These are phyloP conservation scores for Hypomyces perniciosus DNA, from an alignment of 2,329 filamentous ascomycete species.

Conservation along the genomic window DNA sequence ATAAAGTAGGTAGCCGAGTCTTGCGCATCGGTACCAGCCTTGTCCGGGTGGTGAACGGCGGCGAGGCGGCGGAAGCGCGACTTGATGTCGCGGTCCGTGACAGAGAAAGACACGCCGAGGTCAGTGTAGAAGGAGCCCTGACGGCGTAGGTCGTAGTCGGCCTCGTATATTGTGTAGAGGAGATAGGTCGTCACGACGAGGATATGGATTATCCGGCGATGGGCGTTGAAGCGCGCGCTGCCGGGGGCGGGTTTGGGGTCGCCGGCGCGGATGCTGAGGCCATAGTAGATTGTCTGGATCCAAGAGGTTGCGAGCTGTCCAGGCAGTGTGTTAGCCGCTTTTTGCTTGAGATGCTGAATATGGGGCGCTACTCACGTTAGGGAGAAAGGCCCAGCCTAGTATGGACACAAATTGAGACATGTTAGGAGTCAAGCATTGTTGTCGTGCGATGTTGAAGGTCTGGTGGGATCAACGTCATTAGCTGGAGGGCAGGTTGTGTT, in stretches of 20 bases:
- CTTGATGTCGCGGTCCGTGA: slow-evolving; percentile 72
- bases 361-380: too few species aligned
- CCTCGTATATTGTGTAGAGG: slow-evolving; percentile 86
- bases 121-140: slow-evolving; percentile 73
- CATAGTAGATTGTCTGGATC: slow-evolving; percentile 77
- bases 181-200: slow-evolving; percentile 80
- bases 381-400: slow-evolving; percentile 47
- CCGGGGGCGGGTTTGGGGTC: slow-evolving; percentile 70
- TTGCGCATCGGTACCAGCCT: slow-evolving; percentile 42
- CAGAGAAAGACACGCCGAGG: slow-evolving; percentile 62
- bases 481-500: too few species aligned
- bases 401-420: slow-evolving; percentile 51
- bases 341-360: background rate
- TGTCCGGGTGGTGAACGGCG: slow-evolving; percentile 76
- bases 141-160: slow-evolving; percentile 70
- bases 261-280: slow-evolving; percentile 82
- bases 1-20: slow-evolving; percentile 57
- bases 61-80: slow-evolving; percentile 75
- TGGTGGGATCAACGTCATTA: background rate
- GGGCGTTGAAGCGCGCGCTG: slow-evolving; percentile 60
- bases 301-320: slow-evolving; percentile 68
- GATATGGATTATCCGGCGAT: slow-evolving; percentile 79
- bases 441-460: background rate
- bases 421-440: slow-evolving; percentile 11
- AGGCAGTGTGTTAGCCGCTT: slow-evolving; percentile 14